A percentile compares a stretch with the other conserved stretches of the same genome.
Evolutionary conservation across 495 filamentous ascomycete genomes (phyloP).

Genomic region (Cairneyella variabilis): DNA sequence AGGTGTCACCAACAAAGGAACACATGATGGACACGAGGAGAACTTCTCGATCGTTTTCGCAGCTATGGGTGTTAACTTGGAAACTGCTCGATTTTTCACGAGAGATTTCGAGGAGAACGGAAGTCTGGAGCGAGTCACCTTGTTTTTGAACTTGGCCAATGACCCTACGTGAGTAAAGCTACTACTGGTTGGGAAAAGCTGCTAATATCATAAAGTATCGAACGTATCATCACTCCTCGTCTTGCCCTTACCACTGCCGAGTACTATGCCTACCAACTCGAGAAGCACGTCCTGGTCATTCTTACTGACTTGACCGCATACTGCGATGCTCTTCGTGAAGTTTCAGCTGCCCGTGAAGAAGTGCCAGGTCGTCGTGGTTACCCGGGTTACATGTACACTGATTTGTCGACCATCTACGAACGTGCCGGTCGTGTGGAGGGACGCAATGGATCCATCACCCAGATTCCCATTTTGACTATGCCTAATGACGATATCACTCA

Average conservation of each 20-base stretch:
- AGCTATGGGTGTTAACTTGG: slow-evolving; percentile 99
- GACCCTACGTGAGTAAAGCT: slow-evolving; percentile 80
- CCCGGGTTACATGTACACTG: slow-evolving; percentile 99
- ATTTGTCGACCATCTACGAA: slow-evolving; percentile 99
- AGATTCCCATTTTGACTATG: slow-evolving; percentile 99
- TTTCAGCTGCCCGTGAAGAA: slow-evolving; percentile 97
- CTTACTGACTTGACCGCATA: slow-evolving; percentile 97
- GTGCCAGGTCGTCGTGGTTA: slow-evolving; percentile 99
- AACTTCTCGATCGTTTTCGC: slow-evolving; percentile 99
- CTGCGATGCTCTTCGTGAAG: slow-evolving; percentile 97
- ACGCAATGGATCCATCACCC: slow-evolving; percentile 96
- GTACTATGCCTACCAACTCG: slow-evolving; percentile 99
- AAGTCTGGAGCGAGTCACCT: slow-evolving; percentile 90
- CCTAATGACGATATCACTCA: slow-evolving; percentile 99
- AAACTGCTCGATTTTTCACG: slow-evolving; percentile 97
- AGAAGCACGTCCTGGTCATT: slow-evolving; percentile 99
- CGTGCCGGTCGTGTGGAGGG: slow-evolving; percentile 97
- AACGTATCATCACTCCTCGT: slow-evolving; percentile 99
- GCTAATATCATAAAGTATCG: slow-evolving; percentile 60
- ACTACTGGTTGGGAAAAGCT: slow-evolving; percentile 6
- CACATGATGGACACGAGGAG: slow-evolving; percentile 95
- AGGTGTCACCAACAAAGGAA: slow-evolving; percentile 76
- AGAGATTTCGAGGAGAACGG: slow-evolving; percentile 99
- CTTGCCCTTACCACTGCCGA: slow-evolving; percentile 97
- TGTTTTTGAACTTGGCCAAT: slow-evolving; percentile 98